Evolutionary conservation across 2,329 filamentous ascomycete species (phyloP).

Genomic region (Botrytis squamosa): DNA sequence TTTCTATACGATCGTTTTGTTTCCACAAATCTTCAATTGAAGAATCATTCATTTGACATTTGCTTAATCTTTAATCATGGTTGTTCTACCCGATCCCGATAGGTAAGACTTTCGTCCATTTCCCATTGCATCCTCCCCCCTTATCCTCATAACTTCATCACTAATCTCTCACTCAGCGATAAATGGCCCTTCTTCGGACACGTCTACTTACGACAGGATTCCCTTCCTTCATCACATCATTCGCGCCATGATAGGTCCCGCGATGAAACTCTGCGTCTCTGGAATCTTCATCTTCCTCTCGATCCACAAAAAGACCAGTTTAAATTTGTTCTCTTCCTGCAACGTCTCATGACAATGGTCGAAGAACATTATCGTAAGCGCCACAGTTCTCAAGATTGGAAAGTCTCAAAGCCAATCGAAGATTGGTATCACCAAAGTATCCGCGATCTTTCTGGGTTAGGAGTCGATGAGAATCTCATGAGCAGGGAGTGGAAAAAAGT

Average conservation of each 20-base stretch:
- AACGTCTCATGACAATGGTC: background rate
- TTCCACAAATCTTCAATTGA: background rate
- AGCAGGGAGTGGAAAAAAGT: background rate
- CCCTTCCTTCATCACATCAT: background rate
- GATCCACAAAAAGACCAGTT: background rate
- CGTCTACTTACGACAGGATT: background rate
- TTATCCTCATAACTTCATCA: background rate
- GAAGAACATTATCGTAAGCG: background rate
- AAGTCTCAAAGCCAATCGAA: background rate
- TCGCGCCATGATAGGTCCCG: background rate
- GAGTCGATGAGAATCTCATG: background rate
- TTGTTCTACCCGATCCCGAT: background rate
- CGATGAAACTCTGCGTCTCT: background rate
- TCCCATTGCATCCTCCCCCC: background rate
- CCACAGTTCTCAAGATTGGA: background rate
- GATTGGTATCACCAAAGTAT: slow-evolving; percentile 5
- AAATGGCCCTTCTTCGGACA: background rate
- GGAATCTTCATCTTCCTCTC: background rate
- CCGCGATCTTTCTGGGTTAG: background rate
- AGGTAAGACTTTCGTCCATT: background rate
- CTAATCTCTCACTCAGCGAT: background rate
- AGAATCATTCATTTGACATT: background rate
- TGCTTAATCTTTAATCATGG: background rate
- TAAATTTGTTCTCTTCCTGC: slow-evolving; percentile 2
- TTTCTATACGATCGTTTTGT: background rate